phyloP scores from a whole-genome alignment of 345 rosid genomes.

The Brassica rapa region DNA sequence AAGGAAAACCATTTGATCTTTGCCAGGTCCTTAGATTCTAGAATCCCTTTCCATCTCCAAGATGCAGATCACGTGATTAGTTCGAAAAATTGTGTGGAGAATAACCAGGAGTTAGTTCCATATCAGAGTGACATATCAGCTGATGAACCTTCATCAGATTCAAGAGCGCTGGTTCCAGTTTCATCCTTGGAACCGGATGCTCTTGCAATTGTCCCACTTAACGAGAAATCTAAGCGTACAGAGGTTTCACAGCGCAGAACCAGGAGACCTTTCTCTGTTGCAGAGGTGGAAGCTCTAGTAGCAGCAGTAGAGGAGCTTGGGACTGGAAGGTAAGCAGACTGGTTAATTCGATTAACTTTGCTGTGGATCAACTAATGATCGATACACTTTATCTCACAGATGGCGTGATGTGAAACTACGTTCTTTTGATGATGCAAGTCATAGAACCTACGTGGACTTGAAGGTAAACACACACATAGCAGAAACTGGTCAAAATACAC shows the following conservation, averaged over 20 bases:
- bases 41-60: slow-evolving; percentile 26
- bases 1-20: slow-evolving; percentile 24
- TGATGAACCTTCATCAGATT: slow-evolving; percentile 48
- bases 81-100: slow-evolving; percentile 42
- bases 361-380: slow-evolving; percentile 18
- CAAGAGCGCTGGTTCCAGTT: slow-evolving; percentile 64
- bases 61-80: slow-evolving; percentile 34
- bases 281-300: slow-evolving; percentile 94
- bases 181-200: slow-evolving; percentile 50
- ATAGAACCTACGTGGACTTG: slow-evolving; percentile 82
- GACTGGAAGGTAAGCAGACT: slow-evolving; percentile 74
- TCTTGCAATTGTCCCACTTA: slow-evolving; percentile 64
- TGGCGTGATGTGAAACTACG: slow-evolving; percentile 87
- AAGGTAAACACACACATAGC: slow-evolving; percentile 52
- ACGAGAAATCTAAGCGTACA: slow-evolving; percentile 62
- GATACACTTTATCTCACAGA: slow-evolving; percentile 47
- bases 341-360: neutral
- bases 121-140: slow-evolving; percentile 46
- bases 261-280: slow-evolving; percentile 94
- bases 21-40: slow-evolving; percentile 47
- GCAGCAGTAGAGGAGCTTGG: slow-evolving; percentile 90
- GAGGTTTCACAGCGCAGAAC: slow-evolving; percentile 89
- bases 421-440: slow-evolving; percentile 69
- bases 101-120: slow-evolving; percentile 48
- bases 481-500: slow-evolving; percentile 8